Base-by-base conservation (phyloP, 306 rosid species). In the Citrullus colocynthis region DNA sequence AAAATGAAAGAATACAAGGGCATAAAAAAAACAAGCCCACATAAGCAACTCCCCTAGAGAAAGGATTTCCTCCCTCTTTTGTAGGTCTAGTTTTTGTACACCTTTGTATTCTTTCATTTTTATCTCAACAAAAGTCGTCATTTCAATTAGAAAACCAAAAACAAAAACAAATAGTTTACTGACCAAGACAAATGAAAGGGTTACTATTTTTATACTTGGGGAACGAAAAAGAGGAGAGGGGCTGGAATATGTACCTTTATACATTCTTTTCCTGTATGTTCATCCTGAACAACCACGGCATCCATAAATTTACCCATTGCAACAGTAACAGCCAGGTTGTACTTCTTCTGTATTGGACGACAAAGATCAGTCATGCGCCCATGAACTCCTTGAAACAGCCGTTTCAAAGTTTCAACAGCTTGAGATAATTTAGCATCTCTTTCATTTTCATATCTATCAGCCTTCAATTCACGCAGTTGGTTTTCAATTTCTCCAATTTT, bases 221-320 rank as follows among this genome's bases (percentile, higher is more conserved):
- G 52, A 14, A n/a, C 41, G 2, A 21, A 32, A 32, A 74, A 17
- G 54, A 28, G 59, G 17, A 52, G 77, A 9, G 15, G 77, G 18
- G 49, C 75, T 13, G 63, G 3, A 74, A 78, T 28, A 15, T 17
- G 75, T 74, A 96, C 99, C 99, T 96, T 96, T 85, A 96, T 96
- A 86, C 99, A 96, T 87, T 96, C 99, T 90, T 92, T 96, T 88
- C 98, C 99, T 4, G 99, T 96, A 70, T 88, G 92, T 81, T 96
- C 99, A 82, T 96, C 96, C 74, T 96, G 93, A 69, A 96, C 99
- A 49, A 96, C 97, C 17, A 92, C 99, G 73, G 98, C 99, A 85
- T 96, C 99, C 99, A 96, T 96, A 84, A 96, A 96, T 86, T 81
- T 96, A 84, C 99, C 99, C 99, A 96, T 92, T 37, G 98, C 98